These are phyloP conservation scores for Candida fluviatilis DNA, from an alignment of 805 yeast genomes.

Conservation along the genomic window DNA sequence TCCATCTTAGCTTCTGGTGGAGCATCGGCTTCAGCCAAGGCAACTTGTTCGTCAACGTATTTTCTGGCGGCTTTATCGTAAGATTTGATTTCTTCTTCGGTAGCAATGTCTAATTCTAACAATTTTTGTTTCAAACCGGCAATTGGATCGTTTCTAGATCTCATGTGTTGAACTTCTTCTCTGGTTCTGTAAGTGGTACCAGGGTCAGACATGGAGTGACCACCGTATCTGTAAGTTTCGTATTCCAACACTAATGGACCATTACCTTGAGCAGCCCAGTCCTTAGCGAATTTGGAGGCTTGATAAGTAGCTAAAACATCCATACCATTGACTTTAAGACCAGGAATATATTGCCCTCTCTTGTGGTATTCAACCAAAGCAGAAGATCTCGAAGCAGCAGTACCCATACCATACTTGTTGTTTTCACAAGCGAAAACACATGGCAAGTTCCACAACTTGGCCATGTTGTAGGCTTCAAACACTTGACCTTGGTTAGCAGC, in stretches of 20 bases:
- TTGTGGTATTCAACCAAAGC: slow-evolving; percentile 96
- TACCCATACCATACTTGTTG: slow-evolving; percentile 99
- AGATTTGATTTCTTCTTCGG: slow-evolving; percentile 91
- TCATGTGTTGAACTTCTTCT: slow-evolving; percentile 99
- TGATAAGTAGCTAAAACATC: slow-evolving; percentile 92
- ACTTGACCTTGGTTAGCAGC: slow-evolving; percentile 99
- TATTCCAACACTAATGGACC: slow-evolving; percentile 96
- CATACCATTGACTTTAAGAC: slow-evolving; percentile 98
- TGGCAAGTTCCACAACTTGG: slow-evolving; percentile 96
- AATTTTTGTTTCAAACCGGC: slow-evolving; percentile 90
- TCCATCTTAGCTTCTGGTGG: slow-evolving; percentile 95
- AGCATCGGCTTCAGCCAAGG: slow-evolving; percentile 88
- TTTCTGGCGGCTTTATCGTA: slow-evolving; percentile 96
- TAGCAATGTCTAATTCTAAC: slow-evolving; percentile 76
- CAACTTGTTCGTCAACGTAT: slow-evolving; percentile 91
- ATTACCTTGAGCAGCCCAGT: slow-evolving; percentile 88
- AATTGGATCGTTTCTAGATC: slow-evolving; percentile 97
- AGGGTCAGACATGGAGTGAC: slow-evolving; percentile 99
- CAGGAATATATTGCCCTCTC: slow-evolving; percentile 99
- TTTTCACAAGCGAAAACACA: slow-evolving; percentile 95
- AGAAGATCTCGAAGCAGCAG: slow-evolving; percentile 94
- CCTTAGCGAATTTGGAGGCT: slow-evolving; percentile 95
- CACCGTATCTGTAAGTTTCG: slow-evolving; percentile 99
- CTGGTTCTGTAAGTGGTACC: slow-evolving; percentile 99
- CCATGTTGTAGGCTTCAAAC: slow-evolving; percentile 97